A percentile compares a stretch with the other conserved stretches of the same genome.
These are phyloP conservation scores for Cavenderia fasciculata DNA, from an alignment of 78 protist genomes.

Conservation along the genomic window DNA sequence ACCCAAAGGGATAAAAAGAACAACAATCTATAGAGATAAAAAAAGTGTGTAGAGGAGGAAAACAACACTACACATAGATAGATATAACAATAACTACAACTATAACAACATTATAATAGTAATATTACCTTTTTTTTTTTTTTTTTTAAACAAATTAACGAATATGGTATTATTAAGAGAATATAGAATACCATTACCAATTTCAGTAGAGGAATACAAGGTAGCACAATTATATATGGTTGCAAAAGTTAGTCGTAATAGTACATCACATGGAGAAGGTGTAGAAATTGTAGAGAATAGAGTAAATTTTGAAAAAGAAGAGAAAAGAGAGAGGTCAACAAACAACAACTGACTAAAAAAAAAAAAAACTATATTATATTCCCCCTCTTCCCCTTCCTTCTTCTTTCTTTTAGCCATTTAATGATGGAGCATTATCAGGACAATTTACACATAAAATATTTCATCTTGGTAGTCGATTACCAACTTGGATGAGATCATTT, in stretches of 20 bases:
- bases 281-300: slow-evolving; percentile 66
- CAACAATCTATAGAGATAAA: too few relatives aligned
- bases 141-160: background rate
- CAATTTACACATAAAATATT: slow-evolving; percentile 88
- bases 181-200: slow-evolving; percentile 72
- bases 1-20: too few relatives aligned
- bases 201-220: slow-evolving; percentile 63
- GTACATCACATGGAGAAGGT: slow-evolving; percentile 79
- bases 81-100: background rate
- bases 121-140: slow-evolving; percentile 7
- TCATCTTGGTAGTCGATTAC: slow-evolving; percentile 55
- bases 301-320: slow-evolving; percentile 3
- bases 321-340: too few relatives aligned
- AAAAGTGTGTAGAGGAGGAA: too few relatives aligned
- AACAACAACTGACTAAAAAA: too few relatives aligned
- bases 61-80: background rate
- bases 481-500: slow-evolving; percentile 53
- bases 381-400: too few relatives aligned
- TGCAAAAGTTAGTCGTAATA: slow-evolving; percentile 62
- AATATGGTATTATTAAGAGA: slow-evolving; percentile 66
- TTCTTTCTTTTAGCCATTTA: slow-evolving; percentile 47
- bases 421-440: slow-evolving; percentile 72
- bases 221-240: slow-evolving; percentile 78
- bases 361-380: too few relatives aligned
- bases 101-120: too few relatives aligned